Evolutionary conservation across 2,329 filamentous ascomycete genomes (phyloP), one percentile per base, ranked within the genome.

Genomic region (Dissoconium aciculare): DNA sequence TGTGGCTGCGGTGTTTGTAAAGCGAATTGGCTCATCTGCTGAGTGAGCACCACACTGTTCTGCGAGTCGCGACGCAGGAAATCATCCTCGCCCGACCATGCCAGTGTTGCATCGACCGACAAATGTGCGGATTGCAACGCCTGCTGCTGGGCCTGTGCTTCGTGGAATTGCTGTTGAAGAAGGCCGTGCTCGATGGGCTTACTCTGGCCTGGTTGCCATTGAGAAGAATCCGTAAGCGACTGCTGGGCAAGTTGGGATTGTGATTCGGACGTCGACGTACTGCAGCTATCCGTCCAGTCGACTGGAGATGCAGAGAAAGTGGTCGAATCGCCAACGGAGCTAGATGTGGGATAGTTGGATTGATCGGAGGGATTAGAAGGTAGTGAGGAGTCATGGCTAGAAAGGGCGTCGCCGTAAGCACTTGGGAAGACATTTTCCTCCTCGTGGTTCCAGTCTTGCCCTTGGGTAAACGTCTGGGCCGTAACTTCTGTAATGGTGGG

Each of bases 131-230:
- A 30, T 19, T 39, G 35, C 12, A 28, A 32, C 5, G 24, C 11
- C 17, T 41, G 35, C 13, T 37, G 32, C 13, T 41, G 40, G 11
- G 35, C 36, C 26, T 38, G 39, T 11, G 43, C 46, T 30, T 53
- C 45, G 13, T 44, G 42, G 39, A 55, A 55, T 24, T 53, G 44
- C 25, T 50, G 43, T n/a, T 44, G 47, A 13, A 52, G 40, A 8
- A 43, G 43, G 23, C 42, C 44, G 16, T 49, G 42, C 26, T 55
- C 50, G n/a, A 54, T 49, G 3, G 51, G 51, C 9, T 52, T 40
- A 2, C 51, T 54, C 32, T 52, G 50, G 12, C 51, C 52, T 14
- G 52, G 51, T 28, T 53, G 50, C 52, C 52, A 55, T 38, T 50
- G 48, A 11, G 46, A 43, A 13, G 38, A 40, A 4, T 36, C 42